Evolutionary conservation across 139 green algal species (phyloP).

Genomic region (Tetradesmus obliquus): DNA sequence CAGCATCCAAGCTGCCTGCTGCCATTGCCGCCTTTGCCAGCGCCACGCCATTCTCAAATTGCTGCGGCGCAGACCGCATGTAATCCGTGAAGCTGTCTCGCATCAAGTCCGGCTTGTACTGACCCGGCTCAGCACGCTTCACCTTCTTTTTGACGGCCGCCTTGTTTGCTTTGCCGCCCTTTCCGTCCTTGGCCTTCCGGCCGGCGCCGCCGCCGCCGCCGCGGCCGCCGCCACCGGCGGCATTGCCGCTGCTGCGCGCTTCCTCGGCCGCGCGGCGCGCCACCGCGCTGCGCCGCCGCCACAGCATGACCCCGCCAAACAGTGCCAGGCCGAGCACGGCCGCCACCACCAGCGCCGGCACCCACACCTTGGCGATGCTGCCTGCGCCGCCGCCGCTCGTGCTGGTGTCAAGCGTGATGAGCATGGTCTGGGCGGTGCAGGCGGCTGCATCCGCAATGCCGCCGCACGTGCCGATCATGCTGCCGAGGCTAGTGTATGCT

Average conservation of each 20-base stretch:
- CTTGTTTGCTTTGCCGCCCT: conserved; percentile 17
- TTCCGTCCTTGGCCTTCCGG: neutral
- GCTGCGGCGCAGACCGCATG: conserved; percentile 14
- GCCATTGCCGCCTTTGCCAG: conserved; percentile 34
- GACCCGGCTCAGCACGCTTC: conserved; percentile 40
- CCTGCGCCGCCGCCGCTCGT: neutral
- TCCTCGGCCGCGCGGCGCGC: conserved; percentile 13
- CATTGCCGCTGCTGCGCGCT: neutral
- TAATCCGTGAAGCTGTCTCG: conserved; percentile 50
- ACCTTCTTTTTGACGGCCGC: conserved; percentile 24
- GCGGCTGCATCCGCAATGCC: neutral
- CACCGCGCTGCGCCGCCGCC: neutral
- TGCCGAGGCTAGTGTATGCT: conserved; percentile 4
- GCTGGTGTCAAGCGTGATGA: neutral
- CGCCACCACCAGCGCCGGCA: conserved; percentile 33
- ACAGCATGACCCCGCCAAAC: conserved; percentile 22
- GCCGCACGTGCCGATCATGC: conserved; percentile 3
- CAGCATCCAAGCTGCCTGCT: neutral
- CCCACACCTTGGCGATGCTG: neutral
- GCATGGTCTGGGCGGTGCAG: conserved; percentile 22
- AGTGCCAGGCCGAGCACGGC: conserved; percentile 17
- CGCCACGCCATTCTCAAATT: conserved; percentile 31
- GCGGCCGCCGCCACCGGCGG: neutral
- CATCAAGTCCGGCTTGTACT: conserved; percentile 47
- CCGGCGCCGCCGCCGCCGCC: neutral